Conservation (phyloP, 352 stramenopile species). For the Phytophthora palmivora region DNA sequence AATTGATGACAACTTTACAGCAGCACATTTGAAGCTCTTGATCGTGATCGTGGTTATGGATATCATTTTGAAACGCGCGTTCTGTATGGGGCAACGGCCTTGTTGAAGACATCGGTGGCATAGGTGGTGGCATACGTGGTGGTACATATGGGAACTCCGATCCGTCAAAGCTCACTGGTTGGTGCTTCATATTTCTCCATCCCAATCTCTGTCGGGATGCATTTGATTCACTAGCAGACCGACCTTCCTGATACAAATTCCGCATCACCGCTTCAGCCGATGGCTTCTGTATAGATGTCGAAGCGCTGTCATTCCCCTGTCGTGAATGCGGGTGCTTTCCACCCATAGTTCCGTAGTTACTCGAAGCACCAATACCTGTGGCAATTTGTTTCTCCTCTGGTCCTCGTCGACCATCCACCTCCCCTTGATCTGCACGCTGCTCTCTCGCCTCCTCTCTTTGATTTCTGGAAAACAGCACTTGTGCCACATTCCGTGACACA, state of each 20-base stretch:
- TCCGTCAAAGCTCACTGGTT: conserved; percentile 21
- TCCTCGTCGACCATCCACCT: conserved; percentile 1
- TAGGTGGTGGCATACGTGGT: conserved; percentile 11
- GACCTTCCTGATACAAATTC: conserved; percentile 27
- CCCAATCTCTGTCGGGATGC: conserved; percentile 6
- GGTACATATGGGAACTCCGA: conserved; percentile 21
- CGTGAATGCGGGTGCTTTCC: conserved; percentile 8
- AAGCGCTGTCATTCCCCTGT: background rate
- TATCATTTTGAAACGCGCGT: conserved; percentile 31
- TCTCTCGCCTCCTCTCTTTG: conserved; percentile 4
- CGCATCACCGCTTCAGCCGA: conserved; percentile 37
- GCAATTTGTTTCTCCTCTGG: conserved; percentile 13
- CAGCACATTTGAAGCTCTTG: conserved; percentile 48
- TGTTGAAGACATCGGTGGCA: conserved; percentile 16
- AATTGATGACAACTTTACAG: conserved; percentile 48
- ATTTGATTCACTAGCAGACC: conserved; percentile 29
- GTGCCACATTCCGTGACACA: conserved; percentile 56
- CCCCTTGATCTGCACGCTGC: conserved; percentile 8
- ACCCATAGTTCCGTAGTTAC: conserved; percentile 36
- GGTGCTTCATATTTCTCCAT: conserved; percentile 3
- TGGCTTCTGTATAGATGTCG: conserved; percentile 7
- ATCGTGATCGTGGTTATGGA: conserved; percentile 20
- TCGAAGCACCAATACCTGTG: background rate
- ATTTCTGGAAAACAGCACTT: conserved; percentile 46
- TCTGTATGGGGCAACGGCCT: conserved; percentile 15